These are phyloP conservation scores for Cymbopogon flexuosus DNA, from an alignment of 202 grass and related monocot species.

Conservation along the genomic window DNA sequence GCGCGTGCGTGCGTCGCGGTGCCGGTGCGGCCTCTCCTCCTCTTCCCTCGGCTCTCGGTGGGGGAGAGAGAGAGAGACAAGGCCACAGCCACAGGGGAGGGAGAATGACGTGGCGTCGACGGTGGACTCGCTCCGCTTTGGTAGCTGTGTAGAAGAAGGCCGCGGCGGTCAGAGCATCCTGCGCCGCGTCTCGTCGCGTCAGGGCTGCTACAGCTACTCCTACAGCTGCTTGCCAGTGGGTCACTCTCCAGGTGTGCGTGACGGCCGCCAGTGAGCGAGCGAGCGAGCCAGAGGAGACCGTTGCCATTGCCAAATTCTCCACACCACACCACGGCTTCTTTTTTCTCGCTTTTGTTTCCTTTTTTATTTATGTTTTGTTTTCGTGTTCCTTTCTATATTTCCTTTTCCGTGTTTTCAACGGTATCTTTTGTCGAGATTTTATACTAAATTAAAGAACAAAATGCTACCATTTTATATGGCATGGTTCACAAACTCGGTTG, in stretches of 20 bases:
- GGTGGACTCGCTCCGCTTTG: neutral
- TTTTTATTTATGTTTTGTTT: neutral
- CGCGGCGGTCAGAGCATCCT: too few relatives aligned
- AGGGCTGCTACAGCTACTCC: too few relatives aligned
- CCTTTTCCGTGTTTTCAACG: neutral
- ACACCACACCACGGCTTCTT: neutral
- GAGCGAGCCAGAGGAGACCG: neutral
- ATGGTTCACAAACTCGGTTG: neutral
- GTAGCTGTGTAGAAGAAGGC: neutral
- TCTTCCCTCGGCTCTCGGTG: neutral
- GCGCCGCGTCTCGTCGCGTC: too few relatives aligned
- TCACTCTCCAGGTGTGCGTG: neutral
- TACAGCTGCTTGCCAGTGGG: neutral
- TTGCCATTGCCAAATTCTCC: neutral
- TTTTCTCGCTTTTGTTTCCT: neutral
- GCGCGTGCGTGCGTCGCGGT: neutral
- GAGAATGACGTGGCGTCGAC: neutral
- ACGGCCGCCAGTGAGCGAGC: neutral
- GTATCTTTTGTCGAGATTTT: neutral
- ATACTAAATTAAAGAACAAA: neutral
- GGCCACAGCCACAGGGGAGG: too few relatives aligned
- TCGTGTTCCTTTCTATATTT: neutral
- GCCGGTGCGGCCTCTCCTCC: neutral
- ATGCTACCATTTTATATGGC: neutral
- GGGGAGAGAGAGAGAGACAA: neutral